Evolutionary conservation across 208 protist genomes (phyloP).

Genomic region (Leishmania guyanensis): DNA sequence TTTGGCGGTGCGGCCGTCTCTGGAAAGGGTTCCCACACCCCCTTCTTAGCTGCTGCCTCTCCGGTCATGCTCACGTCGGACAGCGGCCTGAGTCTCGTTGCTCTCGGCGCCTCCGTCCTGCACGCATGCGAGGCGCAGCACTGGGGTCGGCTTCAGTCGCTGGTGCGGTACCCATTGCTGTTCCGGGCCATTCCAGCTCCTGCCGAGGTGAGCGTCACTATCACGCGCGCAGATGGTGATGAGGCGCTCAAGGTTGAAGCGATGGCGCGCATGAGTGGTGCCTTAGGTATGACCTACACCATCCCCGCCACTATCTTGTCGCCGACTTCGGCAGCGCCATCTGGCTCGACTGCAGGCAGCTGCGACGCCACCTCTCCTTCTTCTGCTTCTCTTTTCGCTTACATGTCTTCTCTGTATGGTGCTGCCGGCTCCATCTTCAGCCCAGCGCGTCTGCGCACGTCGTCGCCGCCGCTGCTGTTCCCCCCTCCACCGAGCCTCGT

Average conservation of each 20-base stretch:
- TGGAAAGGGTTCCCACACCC: background rate
- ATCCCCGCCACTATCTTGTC: background rate
- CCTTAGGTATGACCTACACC: slow-evolving; percentile 9
- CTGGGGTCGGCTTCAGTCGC: slow-evolving; percentile 27
- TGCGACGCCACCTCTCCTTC: background rate
- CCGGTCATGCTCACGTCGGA: background rate
- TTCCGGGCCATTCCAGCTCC: slow-evolving; percentile 8
- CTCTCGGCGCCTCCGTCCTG: slow-evolving; percentile 19
- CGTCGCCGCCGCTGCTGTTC: slow-evolving; percentile 35
- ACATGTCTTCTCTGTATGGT: background rate
- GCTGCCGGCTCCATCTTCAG: background rate
- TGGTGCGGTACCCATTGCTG: slow-evolving; percentile 30
- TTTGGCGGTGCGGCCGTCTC: background rate
- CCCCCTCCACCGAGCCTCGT: slow-evolving; percentile 50
- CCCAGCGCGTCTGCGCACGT: slow-evolving; percentile 20
- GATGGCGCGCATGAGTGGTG: slow-evolving; percentile 12
- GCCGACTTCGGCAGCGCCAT: background rate
- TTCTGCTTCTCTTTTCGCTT: background rate
- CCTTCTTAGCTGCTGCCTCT: background rate
- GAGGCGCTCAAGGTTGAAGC: slow-evolving; percentile 17
- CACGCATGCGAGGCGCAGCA: slow-evolving; percentile 22
- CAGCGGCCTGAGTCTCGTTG: slow-evolving; percentile 18
- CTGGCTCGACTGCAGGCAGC: background rate
- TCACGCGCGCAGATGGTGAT: background rate
- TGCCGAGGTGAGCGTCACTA: background rate